A percentile compares a stretch with the other conserved stretches of the same genome.
Conservation (phyloP, 2,329 filamentous ascomycete genomes). For the Sclerotinia minor region DNA sequence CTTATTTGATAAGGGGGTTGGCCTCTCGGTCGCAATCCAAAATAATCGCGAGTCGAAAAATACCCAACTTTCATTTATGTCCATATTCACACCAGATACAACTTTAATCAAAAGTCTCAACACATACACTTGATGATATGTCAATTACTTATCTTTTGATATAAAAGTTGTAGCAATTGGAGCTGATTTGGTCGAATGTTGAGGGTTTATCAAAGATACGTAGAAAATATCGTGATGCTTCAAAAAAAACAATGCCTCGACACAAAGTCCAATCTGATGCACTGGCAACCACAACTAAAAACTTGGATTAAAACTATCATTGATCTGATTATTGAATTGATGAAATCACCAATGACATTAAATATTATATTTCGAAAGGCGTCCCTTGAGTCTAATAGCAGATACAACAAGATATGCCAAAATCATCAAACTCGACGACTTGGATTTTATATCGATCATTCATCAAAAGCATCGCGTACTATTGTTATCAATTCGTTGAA, state of each 20-base stretch:
- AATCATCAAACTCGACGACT: slow-evolving; percentile 12
- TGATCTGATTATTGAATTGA: slow-evolving; percentile 10
- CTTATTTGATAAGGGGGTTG: not conserved
- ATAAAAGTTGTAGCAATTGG: slow-evolving; percentile 10
- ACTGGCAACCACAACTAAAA: slow-evolving; percentile 22
- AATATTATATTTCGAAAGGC: not conserved
- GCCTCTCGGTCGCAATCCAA: slow-evolving; percentile 19
- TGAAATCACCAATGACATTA: slow-evolving; percentile 5
- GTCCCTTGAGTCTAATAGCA: not conserved
- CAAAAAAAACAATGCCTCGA: slow-evolving; percentile 15
- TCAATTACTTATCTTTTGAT: slow-evolving; percentile 15
- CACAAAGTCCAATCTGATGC: slow-evolving; percentile 1
- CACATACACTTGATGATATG: slow-evolving; percentile 16
- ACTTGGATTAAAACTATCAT: not conserved
- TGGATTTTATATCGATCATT: slow-evolving; percentile 3
- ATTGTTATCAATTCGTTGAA: not conserved
- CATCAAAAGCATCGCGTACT: slow-evolving; percentile 7
- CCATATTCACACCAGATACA: not conserved
- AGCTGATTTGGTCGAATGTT: not conserved
- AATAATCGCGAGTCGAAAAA: slow-evolving; percentile 21
- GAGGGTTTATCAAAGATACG: not conserved
- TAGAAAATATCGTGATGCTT: slow-evolving; percentile 23
- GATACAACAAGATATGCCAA: not conserved
- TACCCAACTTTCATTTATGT: slow-evolving; percentile 7
- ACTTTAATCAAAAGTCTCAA: not conserved